A percentile compares a stretch with the other conserved stretches of the same genome.
These are phyloP conservation scores for Carnegiea gigantea DNA, from an alignment of 179 eudicot species.

Conservation along the genomic window DNA sequence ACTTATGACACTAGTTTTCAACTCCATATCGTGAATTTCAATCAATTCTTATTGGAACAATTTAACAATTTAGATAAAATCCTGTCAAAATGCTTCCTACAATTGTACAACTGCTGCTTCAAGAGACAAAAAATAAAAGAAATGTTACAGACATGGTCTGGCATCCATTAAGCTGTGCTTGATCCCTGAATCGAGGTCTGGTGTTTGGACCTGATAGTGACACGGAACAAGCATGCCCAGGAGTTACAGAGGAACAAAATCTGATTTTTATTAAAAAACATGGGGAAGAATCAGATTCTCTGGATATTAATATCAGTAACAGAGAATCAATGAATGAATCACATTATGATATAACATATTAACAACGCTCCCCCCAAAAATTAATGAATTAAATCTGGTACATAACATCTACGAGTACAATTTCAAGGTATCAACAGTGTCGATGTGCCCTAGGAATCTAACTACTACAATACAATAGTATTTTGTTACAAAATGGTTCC, in stretches of 20 bases:
- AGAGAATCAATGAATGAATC: constrained; percentile 29
- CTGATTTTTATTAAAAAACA: background rate
- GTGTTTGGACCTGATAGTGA: no score
- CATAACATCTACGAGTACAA: constrained; percentile 25
- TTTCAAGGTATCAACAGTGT: constrained; percentile 21
- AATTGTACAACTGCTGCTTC: no score
- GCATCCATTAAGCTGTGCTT: no score
- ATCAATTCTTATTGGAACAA: no score
- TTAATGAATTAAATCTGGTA: constrained; percentile 16
- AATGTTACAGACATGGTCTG: no score
- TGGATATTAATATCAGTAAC: background rate
- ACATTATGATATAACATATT: constrained; percentile 24
- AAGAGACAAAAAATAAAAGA: no score
- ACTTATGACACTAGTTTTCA: no score
- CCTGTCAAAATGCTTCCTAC: no score
- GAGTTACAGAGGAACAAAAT: background rate
- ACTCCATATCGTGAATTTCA: no score
- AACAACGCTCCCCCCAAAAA: constrained; percentile 17
- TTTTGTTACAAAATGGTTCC: constrained; percentile 68
- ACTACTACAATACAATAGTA: constrained; percentile 20
- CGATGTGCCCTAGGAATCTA: constrained; percentile 24
- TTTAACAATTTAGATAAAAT: no score
- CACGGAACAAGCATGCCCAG: background rate
- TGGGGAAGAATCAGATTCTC: background rate
- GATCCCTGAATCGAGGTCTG: no score